Evolutionary conservation across 148 eudicot genomes (phyloP), one percentile per base, ranked within the genome.

Genomic region (Arctostaphylos glauca): DNA sequence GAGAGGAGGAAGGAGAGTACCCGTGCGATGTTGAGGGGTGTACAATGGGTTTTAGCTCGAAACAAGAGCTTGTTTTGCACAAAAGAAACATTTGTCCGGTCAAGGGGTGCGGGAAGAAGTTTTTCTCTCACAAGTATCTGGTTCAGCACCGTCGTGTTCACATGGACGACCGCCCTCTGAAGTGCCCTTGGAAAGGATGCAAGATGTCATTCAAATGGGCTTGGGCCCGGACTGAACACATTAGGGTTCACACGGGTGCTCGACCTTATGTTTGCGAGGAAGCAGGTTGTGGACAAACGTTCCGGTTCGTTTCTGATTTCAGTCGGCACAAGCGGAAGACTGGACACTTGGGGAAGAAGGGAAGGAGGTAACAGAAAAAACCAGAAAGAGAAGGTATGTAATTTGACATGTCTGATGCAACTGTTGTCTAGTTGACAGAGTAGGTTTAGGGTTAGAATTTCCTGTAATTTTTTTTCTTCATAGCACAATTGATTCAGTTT

Each of bases 181-280:
- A 94, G 84, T 96, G 99, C 81, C 99, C 99, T 5, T 96, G 99
- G 99, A 94, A 96, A 87, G 98, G 99, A 6, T 96, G 99, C 87
- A 89, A 88, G 83, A 96, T 94, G 99, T 86, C 93, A 0, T 96
- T 96, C 87, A 96, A 96, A 85, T 96, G 99, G 99, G 99, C 99
- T 0, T 96, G 99, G 99, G 99, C 99, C 1, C 89, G 99, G 76
- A 96, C 99, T 0, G 99, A 96, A 79, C 99, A 96, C 84, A 94
- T 96, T 0, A 82, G 99, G 59, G 98, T 96, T 60, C 99, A 96
- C 81, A 96, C 99, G 0, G 99, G 99, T 60, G 99, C 90, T 13
- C 97, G 99, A 10, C 99, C 99, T 2, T 96, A 96, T 74, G 86
- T 89, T 53, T 96, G 99, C 85, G 81, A 77, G 2, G 94, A 91